A percentile compares a stretch with the other conserved stretches of the same genome.
Conservation (phyloP, 1,284 basidiomycete species). For the Puccinia triticina region DNA sequence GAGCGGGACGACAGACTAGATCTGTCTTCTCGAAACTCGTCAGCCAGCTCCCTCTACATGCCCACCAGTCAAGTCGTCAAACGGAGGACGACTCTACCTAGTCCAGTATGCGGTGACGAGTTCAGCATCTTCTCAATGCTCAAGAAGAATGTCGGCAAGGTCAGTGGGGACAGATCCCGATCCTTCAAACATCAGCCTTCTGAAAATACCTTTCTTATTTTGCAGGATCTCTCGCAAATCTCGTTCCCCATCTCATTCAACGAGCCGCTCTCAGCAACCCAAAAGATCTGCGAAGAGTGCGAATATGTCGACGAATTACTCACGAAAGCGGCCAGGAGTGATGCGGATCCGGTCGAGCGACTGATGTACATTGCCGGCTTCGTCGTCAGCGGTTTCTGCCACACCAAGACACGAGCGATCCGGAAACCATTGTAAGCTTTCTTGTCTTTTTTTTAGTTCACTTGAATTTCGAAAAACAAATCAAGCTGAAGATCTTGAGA, state of each 20-base stretch:
- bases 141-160: slow-evolving; percentile 91
- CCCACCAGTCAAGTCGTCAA: slow-evolving; percentile 56
- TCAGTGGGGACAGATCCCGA: slow-evolving; percentile 57
- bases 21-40: neutral
- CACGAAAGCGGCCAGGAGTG: slow-evolving; percentile 67
- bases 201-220: neutral
- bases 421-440: slow-evolving; percentile 79
- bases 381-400: slow-evolving; percentile 79
- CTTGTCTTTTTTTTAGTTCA: neutral
- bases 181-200: neutral
- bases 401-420: slow-evolving; percentile 75
- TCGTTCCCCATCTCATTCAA: slow-evolving; percentile 84
- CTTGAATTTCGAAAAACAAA: neutral
- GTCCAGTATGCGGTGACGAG: slow-evolving; percentile 70
- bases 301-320: slow-evolving; percentile 75
- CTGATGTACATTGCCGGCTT: slow-evolving; percentile 78
- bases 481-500: neutral
- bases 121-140: slow-evolving; percentile 81
- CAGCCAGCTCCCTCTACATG: neutral
- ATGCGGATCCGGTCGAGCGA: slow-evolving; percentile 70
- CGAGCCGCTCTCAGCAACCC: slow-evolving; percentile 79
- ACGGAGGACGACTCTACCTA: slow-evolving; percentile 70
- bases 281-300: slow-evolving; percentile 74
- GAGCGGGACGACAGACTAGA: neutral
- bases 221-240: slow-evolving; percentile 79